Base-by-base conservation (phyloP, 169 alveolate species). In the Plasmodium coatneyi region DNA sequence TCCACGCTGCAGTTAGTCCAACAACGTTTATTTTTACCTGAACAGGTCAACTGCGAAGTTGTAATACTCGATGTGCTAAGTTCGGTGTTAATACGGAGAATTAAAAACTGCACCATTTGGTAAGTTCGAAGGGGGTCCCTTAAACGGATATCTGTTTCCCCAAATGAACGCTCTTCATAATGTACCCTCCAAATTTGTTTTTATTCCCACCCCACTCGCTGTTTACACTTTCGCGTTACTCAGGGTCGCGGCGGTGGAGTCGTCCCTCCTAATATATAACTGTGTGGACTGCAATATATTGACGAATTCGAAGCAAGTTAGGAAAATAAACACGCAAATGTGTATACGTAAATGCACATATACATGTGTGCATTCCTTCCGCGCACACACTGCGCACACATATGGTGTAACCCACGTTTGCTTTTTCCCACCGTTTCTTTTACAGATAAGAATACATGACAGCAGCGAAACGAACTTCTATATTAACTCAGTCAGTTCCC, bases 201-300 rank as follows among this genome's bases (percentile, higher is more conserved):
- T 84, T 36, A 43, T 71, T 30, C 39, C 19, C 36, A 16, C 36
- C 16, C 32, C 71, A 34, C 14, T 5, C 14, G 28, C 16, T 49
- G 22, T 34, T 10, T 49, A 46, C 34, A 49, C 66, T 12, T 84
- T 36, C 66, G 22, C 32, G 32, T 36, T 78, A 34, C 25, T 56
- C 39, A 87, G 93, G 87, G 82, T 54, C n/a, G 70, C 95, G 16
- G 95, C 90, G 16, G 92, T 91, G 39, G 95, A 91, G 19, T 91
- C 95, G 1, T 91, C 95, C 39, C 6, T 91, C 14, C 36, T 91
- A 71, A 81, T 91, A 70, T 91, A 91, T 70, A 28, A 49, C 54
- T 91, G 95, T 43, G 52, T 34, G 36, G 84, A 78, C 19, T 91
- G 92, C 49, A 91, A 70, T 71, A 91, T 91, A 80, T 71, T 91